Conservation (phyloP, 352 stramenopile genomes). For the Pythium angustatum region DNA sequence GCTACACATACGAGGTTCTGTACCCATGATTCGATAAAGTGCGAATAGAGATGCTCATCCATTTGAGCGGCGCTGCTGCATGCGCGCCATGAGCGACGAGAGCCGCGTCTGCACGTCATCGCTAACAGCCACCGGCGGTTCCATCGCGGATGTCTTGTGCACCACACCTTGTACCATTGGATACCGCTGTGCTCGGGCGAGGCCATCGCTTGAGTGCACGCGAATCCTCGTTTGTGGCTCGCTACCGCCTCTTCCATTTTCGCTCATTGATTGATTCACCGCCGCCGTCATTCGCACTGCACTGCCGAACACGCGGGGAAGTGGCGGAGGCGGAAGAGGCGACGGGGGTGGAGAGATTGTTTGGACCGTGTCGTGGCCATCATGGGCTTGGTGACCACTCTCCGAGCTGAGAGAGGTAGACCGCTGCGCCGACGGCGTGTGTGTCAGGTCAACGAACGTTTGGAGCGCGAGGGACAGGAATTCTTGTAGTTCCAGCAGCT, state of each 20-base stretch:
- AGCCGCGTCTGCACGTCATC: slow-evolving; percentile 20
- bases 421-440: neutral
- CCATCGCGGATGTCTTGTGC: neutral
- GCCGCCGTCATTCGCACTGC: neutral
- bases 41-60: neutral
- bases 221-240: neutral
- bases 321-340: slow-evolving; percentile 26
- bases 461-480: slow-evolving; percentile 20
- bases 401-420: slow-evolving; percentile 14
- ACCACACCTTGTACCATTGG: neutral
- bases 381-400: slow-evolving; percentile 20
- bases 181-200: neutral
- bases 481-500: slow-evolving; percentile 22
- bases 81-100: slow-evolving; percentile 17
- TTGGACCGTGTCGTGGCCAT: slow-evolving; percentile 5
- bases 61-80: slow-evolving; percentile 15
- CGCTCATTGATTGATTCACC: too few relatives aligned
- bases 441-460: slow-evolving; percentile 11
- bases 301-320: slow-evolving; percentile 18
- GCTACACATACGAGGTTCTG: neutral
- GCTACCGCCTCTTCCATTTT: too few relatives aligned
- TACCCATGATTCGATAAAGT: slow-evolving; percentile 18
- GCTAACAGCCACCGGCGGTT: neutral
- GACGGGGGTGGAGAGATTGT: slow-evolving; percentile 22
- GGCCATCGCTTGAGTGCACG: neutral